Percentiles rank a stretch among this genome's conserved stretches.
These are phyloP conservation scores for Striga asiatica DNA, from an alignment of 257 asterid genomes.

Conservation along the genomic window DNA sequence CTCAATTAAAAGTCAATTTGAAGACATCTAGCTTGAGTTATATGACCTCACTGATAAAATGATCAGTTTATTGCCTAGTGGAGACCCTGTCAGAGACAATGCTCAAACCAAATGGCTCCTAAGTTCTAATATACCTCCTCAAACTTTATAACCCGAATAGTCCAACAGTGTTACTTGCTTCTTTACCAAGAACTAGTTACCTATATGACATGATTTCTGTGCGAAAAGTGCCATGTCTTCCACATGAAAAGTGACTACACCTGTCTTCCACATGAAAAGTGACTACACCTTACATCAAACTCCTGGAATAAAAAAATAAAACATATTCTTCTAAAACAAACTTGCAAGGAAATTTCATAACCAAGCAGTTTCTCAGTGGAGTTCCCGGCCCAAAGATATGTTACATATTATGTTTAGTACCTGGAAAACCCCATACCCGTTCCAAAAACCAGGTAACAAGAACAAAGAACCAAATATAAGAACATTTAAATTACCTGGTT, in stretches of 20 bases:
- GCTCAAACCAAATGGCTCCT: conserved; percentile 5
- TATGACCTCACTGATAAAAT: too few relatives aligned
- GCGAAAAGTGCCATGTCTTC: not conserved
- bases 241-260: too few relatives aligned
- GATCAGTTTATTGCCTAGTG: too few relatives aligned
- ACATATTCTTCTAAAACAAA: not conserved
- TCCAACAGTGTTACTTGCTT: conserved; percentile 13
- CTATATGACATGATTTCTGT: conserved; percentile 8
- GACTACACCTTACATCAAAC: not conserved
- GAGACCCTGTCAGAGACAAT: too few relatives aligned
- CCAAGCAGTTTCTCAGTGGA: not conserved
- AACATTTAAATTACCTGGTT: not conserved
- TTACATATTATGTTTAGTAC: too few relatives aligned
- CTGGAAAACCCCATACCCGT: not conserved
- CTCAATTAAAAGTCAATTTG: too few relatives aligned
- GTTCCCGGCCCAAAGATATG: too few relatives aligned
- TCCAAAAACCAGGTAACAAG: conserved; percentile 3
- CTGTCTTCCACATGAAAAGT: too few relatives aligned
- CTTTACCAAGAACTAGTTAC: conserved; percentile 17
- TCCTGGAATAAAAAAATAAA: conserved; percentile 9
- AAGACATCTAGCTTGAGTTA: too few relatives aligned
- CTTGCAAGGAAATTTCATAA: not conserved
- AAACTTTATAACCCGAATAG: conserved; percentile 13
- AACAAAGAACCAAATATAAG: not conserved
- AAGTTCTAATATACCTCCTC: conserved; percentile 10